Conservation (phyloP, 352 stramenopile genomes). For the Phytophthora kernoviae region DNA sequence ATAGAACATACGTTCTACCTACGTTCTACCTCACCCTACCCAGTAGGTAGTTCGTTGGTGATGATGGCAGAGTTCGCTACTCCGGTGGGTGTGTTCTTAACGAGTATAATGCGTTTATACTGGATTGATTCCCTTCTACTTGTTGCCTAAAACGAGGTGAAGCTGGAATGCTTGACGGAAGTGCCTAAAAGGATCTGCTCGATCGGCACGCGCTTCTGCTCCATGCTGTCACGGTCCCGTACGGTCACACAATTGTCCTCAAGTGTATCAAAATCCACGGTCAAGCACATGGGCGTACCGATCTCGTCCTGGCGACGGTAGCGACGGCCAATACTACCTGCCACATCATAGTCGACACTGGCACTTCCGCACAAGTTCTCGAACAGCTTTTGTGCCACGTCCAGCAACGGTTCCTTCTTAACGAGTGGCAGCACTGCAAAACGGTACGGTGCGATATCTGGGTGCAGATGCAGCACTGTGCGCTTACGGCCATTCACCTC, state of each 20-base stretch:
- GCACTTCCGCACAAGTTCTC: slow-evolving; percentile 85
- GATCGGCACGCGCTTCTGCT: slow-evolving; percentile 94
- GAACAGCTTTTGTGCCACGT: slow-evolving; percentile 91
- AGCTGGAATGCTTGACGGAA: slow-evolving; percentile 39
- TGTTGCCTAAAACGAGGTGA: slow-evolving; percentile 39
- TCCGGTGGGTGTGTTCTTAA: too few relatives aligned
- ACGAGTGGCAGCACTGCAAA: slow-evolving; percentile 94
- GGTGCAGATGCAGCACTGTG: slow-evolving; percentile 92
- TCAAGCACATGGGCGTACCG: slow-evolving; percentile 97
- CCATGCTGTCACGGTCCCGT: slow-evolving; percentile 94
- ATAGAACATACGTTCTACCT: too few relatives aligned
- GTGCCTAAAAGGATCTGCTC: slow-evolving; percentile 83
- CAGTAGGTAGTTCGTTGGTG: too few relatives aligned
- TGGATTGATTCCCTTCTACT: too few relatives aligned
- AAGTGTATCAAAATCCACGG: slow-evolving; percentile 97
- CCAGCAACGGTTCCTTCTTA: slow-evolving; percentile 94
- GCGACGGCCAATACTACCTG: slow-evolving; percentile 86
- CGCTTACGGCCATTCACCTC: slow-evolving; percentile 84
- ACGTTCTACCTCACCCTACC: too few relatives aligned
- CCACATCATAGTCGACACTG: slow-evolving; percentile 92
- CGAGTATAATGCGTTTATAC: too few relatives aligned
- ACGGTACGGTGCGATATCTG: slow-evolving; percentile 93
- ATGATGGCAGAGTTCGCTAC: too few relatives aligned
- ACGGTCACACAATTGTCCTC: slow-evolving; percentile 96
- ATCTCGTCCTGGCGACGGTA: slow-evolving; percentile 98